Evolutionary conservation across 2,329 filamentous ascomycete species (phyloP).

Genomic region (Bipolaris victoriae): DNA sequence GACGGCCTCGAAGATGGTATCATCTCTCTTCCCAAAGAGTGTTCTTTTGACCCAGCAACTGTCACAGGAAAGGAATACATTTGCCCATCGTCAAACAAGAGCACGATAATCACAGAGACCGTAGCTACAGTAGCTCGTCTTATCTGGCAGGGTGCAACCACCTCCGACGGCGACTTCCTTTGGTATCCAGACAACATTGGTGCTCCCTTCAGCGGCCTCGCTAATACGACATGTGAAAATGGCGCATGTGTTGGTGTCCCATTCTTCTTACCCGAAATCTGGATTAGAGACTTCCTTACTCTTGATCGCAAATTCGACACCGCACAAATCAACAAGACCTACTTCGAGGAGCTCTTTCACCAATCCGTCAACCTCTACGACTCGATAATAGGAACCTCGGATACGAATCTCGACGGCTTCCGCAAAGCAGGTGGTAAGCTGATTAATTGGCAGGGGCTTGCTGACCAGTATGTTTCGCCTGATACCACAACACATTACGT

Average conservation of each 20-base stretch:
- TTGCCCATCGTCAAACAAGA: slow-evolving; percentile 13
- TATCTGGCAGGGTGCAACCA: slow-evolving; percentile 23
- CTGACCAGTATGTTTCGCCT: slow-evolving; percentile 20
- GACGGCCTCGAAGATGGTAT: slow-evolving; percentile 44
- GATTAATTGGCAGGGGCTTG: slow-evolving; percentile 30
- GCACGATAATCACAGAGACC: slow-evolving; percentile 10
- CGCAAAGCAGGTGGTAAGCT: slow-evolving; percentile 30
- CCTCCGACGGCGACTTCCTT: slow-evolving; percentile 17
- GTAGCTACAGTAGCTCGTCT: slow-evolving; percentile 19
- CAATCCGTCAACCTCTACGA: slow-evolving; percentile 18
- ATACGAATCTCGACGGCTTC: slow-evolving; percentile 21
- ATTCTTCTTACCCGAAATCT: slow-evolving; percentile 13
- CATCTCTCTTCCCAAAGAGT: slow-evolving; percentile 26
- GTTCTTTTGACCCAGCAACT: slow-evolving; percentile 27
- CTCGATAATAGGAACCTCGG: slow-evolving; percentile 18
- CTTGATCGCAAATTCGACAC: slow-evolving; percentile 18
- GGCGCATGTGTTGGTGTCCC: slow-evolving; percentile 18
- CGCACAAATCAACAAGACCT: slow-evolving; percentile 7
- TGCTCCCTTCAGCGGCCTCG: slow-evolving; percentile 12
- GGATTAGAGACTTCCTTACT: slow-evolving; percentile 22
- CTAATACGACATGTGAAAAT: slow-evolving; percentile 17
- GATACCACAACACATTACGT: slow-evolving; percentile 22
- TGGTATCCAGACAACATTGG: slow-evolving; percentile 21
- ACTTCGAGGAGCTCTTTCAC: slow-evolving; percentile 16
- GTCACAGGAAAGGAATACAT: slow-evolving; percentile 21